phyloP scores from a whole-genome alignment of 2,329 filamentous ascomycete genomes.

The Westerdykella aurantiaca region DNA sequence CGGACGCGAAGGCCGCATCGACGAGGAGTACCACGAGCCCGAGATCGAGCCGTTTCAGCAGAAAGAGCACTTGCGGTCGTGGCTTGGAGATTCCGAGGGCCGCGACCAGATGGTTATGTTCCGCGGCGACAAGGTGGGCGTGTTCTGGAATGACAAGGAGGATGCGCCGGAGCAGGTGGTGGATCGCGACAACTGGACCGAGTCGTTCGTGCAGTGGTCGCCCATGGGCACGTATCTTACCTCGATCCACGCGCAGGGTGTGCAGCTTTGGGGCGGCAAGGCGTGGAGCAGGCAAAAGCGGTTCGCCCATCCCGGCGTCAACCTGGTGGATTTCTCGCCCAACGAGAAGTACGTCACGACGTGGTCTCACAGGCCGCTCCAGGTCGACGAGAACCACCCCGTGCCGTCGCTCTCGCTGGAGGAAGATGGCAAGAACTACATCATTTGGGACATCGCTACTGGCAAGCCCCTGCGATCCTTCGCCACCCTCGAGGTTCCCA shows the following conservation, averaged over 20 bases:
- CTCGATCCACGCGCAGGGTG: conserved; percentile 91
- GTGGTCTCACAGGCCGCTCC: conserved; percentile 92
- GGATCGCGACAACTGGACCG: conserved; percentile 93
- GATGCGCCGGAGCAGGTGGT: conserved; percentile 82
- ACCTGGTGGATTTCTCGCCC: conserved; percentile 93
- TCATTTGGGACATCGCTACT: conserved; percentile 95
- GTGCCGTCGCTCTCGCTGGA: conserved; percentile 68
- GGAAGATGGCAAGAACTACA: conserved; percentile 98
- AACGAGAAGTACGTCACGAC: conserved; percentile 89
- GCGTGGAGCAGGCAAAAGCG: conserved; percentile 87
- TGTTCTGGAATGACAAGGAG: conserved; percentile 98
- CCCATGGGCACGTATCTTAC: conserved; percentile 90
- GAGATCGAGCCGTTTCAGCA: conserved; percentile 78
- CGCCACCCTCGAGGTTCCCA: conserved; percentile 75
- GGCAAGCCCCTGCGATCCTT: conserved; percentile 89
- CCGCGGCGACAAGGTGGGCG: conserved; percentile 82
- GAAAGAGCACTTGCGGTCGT: conserved; percentile 92
- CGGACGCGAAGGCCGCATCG: conserved; percentile 85
- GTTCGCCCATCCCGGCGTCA: conserved; percentile 92
- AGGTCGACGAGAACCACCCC: conserved; percentile 83
- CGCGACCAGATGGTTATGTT: conserved; percentile 96
- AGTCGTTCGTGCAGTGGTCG: conserved; percentile 97
- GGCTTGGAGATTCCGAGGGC: conserved; percentile 80
- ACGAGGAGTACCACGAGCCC: conserved; percentile 82
- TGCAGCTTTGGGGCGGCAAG: conserved; percentile 91